Evolutionary conservation across 225 moss, liverwort and hornwort genomes (phyloP).

Genomic region (Bryum argenteum): DNA sequence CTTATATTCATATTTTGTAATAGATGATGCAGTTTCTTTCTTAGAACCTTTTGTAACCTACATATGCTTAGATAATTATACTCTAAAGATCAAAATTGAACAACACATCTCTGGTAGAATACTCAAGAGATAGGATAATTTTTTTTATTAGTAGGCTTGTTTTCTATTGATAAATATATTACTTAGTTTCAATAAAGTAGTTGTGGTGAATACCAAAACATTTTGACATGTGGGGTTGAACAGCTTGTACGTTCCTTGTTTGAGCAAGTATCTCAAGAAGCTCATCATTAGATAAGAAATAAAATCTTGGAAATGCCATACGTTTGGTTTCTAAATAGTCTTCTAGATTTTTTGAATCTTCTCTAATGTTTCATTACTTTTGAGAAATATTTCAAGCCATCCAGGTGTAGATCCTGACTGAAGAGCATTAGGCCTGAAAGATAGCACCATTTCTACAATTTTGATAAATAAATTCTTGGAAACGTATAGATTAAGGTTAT

Average conservation of each 20-base stretch:
- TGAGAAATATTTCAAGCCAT: slow-evolving; percentile 80
- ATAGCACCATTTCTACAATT: background rate
- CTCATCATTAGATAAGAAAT: slow-evolving; percentile 89
- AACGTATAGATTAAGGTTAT: no score
- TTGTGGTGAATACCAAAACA: slow-evolving; percentile 62
- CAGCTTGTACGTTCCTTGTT: slow-evolving; percentile 92
- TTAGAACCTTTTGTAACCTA: background rate
- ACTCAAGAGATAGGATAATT: no score
- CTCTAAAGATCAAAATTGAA: no score
- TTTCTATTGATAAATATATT: no score
- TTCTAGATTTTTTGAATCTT: slow-evolving; percentile 93
- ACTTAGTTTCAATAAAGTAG: background rate
- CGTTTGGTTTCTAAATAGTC: slow-evolving; percentile 94
- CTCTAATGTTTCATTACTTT: slow-evolving; percentile 89
- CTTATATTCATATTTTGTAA: no score
- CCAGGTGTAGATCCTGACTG: slow-evolving; percentile 84
- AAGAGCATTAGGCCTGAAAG: slow-evolving; percentile 81
- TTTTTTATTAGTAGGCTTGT: no score
- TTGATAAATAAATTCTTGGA: background rate
- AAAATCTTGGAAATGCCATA: slow-evolving; percentile 98
- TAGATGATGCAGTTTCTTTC: background rate
- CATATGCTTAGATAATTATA: no score
- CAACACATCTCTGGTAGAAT: no score
- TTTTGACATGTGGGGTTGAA: slow-evolving; percentile 95
- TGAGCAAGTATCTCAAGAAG: slow-evolving; percentile 90